Conservation (phyloP, 164 flowering plant genomes). For the Aristolochia californica region DNA sequence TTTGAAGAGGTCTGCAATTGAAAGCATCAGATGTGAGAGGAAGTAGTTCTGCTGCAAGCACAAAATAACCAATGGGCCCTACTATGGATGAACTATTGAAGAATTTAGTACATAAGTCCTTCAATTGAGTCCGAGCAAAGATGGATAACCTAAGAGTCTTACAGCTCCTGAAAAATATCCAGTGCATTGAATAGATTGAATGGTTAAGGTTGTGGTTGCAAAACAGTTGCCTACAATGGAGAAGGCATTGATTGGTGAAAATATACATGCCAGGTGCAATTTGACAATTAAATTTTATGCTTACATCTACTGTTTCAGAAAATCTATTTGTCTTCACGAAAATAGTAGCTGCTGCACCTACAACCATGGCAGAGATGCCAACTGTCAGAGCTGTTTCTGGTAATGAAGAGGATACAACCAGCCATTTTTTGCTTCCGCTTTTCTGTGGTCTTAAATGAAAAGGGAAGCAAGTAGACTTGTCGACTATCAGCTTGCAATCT, state of each 20-base stretch:
- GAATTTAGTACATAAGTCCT: neutral
- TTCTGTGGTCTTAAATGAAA: slow-evolving; percentile 15
- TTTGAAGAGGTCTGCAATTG: slow-evolving; percentile 33
- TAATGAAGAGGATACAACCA: slow-evolving; percentile 28
- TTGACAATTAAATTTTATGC: slow-evolving; percentile 7
- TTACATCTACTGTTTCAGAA: slow-evolving; percentile 42
- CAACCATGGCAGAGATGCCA: slow-evolving; percentile 64
- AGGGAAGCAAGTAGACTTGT: neutral
- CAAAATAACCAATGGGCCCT: neutral
- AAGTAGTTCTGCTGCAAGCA: neutral
- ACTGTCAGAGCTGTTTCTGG: slow-evolving; percentile 76
- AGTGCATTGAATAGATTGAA: no score
- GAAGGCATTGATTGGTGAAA: no score
- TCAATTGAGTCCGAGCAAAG: slow-evolving; percentile 1
- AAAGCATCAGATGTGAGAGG: neutral
- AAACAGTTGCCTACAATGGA: no score
- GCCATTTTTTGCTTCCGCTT: slow-evolving; percentile 16
- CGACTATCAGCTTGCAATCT: no score
- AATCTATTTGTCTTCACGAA: slow-evolving; percentile 43
- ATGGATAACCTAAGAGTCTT: slow-evolving; percentile 5
- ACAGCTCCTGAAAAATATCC: neutral
- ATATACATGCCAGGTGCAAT: no score
- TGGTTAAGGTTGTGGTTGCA: no score
- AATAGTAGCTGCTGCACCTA: slow-evolving; percentile 75
- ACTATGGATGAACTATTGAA: neutral